Conservation (phyloP, 139 green algal genomes). For the Haematococcus lacustris region DNA sequence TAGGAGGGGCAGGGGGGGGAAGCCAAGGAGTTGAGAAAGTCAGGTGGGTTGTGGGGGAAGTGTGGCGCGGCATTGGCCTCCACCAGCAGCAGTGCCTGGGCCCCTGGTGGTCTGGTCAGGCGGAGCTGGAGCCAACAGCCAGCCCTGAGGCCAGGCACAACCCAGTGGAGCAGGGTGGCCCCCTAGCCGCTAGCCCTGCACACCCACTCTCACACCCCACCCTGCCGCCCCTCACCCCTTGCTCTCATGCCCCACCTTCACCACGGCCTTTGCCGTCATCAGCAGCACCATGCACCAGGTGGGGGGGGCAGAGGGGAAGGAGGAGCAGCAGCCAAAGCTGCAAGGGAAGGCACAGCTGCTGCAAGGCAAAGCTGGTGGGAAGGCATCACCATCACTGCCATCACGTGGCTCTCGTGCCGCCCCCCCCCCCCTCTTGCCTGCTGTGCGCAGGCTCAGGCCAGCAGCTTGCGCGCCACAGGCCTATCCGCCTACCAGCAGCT, state of each 20-base stretch:
- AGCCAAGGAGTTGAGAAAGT: neutral
- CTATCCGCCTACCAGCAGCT: conserved; percentile 59
- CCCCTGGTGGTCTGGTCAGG: no score
- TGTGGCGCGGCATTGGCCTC: no score
- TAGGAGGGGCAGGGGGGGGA: neutral
- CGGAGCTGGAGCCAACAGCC: no score
- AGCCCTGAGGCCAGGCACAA: no score
- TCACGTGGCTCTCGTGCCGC: neutral
- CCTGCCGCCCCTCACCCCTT: no score
- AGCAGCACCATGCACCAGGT: neutral
- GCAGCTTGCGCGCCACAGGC: conserved; percentile 37
- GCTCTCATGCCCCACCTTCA: no score
- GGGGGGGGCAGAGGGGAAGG: neutral
- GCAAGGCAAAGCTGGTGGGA: neutral
- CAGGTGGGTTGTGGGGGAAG: neutral
- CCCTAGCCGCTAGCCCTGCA: no score
- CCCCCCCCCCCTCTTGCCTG: neutral
- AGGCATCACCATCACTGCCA: neutral
- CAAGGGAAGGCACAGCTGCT: neutral
- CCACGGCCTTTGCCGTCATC: no score
- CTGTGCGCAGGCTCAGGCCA: conserved; percentile 46
- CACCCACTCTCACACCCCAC: no score
- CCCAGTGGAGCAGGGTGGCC: no score
- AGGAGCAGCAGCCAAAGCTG: neutral
- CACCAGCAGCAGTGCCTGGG: no score